Evolutionary conservation across 2,329 filamentous ascomycete species (phyloP).

Genomic region (Neofusicoccum umdonicola): DNA sequence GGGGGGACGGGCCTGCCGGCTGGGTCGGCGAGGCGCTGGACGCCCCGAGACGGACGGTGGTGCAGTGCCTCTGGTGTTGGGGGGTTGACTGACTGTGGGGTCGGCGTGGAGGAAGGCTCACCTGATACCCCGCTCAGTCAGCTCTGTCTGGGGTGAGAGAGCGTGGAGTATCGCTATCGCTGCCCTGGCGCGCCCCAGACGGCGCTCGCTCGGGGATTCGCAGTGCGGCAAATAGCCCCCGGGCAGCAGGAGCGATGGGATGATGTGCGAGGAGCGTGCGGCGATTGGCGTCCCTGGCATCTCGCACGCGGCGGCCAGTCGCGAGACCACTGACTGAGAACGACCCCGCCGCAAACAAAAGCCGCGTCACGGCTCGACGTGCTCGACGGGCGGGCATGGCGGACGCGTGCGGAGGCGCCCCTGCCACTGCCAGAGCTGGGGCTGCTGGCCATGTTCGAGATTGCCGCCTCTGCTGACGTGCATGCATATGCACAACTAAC

Average conservation of each 20-base stretch:
- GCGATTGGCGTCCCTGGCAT: background rate
- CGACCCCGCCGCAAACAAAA: background rate
- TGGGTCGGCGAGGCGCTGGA: background rate
- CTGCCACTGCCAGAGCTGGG: no score
- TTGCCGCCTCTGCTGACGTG: background rate
- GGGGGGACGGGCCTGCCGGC: no score
- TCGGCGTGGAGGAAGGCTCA: background rate
- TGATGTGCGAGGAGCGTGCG: background rate
- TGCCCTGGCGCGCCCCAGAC: background rate
- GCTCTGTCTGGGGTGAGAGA: background rate
- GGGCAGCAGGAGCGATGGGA: background rate
- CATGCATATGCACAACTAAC: slow-evolving; percentile 8
- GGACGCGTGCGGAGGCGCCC: background rate
- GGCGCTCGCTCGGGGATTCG: background rate
- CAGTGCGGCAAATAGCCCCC: background rate
- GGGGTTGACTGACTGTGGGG: slow-evolving; percentile 2
- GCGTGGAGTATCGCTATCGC: slow-evolving; percentile 4
- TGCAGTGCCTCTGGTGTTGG: background rate
- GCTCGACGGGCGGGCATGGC: background rate
- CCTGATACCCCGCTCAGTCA: slow-evolving; percentile 1
- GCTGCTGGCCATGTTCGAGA: background rate
- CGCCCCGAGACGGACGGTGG: background rate
- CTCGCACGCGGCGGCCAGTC: background rate
- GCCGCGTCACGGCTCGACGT: background rate
- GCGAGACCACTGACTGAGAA: background rate